phyloP scores from a whole-genome alignment of 768 basidiomycete genomes.

The Termitomyces sp. region DNA sequence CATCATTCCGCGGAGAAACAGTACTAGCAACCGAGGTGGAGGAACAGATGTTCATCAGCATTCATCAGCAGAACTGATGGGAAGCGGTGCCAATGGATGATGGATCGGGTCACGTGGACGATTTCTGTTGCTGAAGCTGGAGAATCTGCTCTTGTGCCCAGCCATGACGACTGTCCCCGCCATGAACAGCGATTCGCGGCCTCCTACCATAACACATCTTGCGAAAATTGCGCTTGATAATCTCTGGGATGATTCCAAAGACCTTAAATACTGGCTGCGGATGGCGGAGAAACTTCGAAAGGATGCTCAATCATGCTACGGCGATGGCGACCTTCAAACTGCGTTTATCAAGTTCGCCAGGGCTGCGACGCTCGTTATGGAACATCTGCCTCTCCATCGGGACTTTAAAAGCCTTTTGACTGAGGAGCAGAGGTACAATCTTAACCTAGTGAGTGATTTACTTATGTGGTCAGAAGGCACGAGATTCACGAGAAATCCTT shows the following conservation, averaged over 20 bases:
- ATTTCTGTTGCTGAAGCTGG: neutral
- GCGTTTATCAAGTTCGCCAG: conserved; percentile 70
- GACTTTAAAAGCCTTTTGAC: conserved; percentile 57
- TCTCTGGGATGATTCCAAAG: conserved; percentile 51
- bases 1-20: too few relatives aligned
- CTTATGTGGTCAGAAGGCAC: neutral
- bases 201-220: conserved; percentile 61
- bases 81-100: too few relatives aligned
- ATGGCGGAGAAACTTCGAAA: conserved; percentile 59
- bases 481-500: conserved; percentile 1
- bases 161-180: neutral
- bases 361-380: conserved; percentile 73
- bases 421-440: conserved; percentile 56
- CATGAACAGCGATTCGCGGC: conserved; percentile 22
- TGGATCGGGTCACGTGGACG: neutral
- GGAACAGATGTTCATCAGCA: too few relatives aligned
- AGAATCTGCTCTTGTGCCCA: neutral
- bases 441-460: conserved; percentile 55
- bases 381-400: conserved; percentile 69
- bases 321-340: conserved; percentile 56
- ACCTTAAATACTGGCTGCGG: conserved; percentile 64
- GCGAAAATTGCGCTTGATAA: conserved; percentile 54
- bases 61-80: too few relatives aligned
- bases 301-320: conserved; percentile 42
- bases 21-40: too few relatives aligned